Evolutionary conservation across 495 filamentous ascomycete genomes (phyloP), one percentile per base, ranked within the genome.

Genomic region (Parachaetomium inaequale): DNA sequence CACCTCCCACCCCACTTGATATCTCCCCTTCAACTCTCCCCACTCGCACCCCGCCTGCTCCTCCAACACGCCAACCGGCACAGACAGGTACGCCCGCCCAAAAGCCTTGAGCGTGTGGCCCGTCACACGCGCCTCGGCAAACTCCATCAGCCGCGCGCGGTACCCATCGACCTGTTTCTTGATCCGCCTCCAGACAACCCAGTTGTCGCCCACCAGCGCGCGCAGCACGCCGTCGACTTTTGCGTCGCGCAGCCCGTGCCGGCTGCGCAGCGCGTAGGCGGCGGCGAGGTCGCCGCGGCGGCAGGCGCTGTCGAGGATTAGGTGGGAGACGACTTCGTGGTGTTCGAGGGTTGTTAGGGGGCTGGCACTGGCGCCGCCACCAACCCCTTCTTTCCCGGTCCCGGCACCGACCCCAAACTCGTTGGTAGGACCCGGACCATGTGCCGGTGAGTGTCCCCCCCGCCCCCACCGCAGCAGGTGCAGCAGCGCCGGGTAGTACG

Each of bases 261-360:
- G 11, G 19, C 7, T 25, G 50, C 82, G 80, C 47, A 88, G 70
- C n/a, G 81, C 76, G 65, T 88, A 91, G 0, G 93, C 94, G 34
- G 84, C 81, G 8, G 81, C 80, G 38, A 96, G 79, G 61, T 96
- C 81, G n/a, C 84, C 79, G 65, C 92, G 84, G 15, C 92, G 84
- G 71, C 93, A 96, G 11, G 92, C 92, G 43, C 91, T 82, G 74
- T 98, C 94, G 17, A 98, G 84, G 46, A 97, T 85, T 17, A 88
- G 81, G 69, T 96, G 97, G 34, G 84, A 83, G 23, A 85, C 80
- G 63, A 93, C 84, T 62, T 98, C 94, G 51, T 86, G 85, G 19
- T 89, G 71, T 65, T 96, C 91, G 15, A 84, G 73, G 12, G 78
- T 74, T 0, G 87, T 82, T 21, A 97, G 82, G 12, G 31, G 84